phyloP scores from a whole-genome alignment of 2,329 filamentous ascomycete species.

The Eurotiales sp. region DNA sequence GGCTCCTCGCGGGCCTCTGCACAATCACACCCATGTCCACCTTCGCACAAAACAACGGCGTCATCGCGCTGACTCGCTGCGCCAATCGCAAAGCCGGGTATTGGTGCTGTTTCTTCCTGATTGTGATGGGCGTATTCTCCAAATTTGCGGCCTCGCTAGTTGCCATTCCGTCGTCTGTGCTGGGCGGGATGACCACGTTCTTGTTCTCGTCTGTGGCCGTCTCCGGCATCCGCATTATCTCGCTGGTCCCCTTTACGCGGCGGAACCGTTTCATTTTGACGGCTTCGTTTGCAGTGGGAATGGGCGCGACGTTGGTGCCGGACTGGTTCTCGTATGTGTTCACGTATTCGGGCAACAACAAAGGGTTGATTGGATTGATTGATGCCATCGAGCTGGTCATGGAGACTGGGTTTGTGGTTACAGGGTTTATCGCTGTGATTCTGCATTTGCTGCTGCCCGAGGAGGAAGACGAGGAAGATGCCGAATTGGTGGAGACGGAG shows the following conservation, averaged over 20 bases:
- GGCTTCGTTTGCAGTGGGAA: conserved; percentile 57
- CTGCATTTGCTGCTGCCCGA: conserved; percentile 71
- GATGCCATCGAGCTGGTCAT: conserved; percentile 61
- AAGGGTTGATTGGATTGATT: conserved; percentile 59
- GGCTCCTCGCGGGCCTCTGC: conserved; percentile 59
- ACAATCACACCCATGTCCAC: conserved; percentile 67
- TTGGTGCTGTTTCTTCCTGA: conserved; percentile 61
- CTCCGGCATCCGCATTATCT: conserved; percentile 63
- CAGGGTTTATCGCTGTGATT: conserved; percentile 67
- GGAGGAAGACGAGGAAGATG: conserved; percentile 62
- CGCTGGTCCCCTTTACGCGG: conserved; percentile 59
- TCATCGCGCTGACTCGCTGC: conserved; percentile 64
- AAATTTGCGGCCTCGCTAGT: conserved; percentile 68
- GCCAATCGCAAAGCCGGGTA: conserved; percentile 67
- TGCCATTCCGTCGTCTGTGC: conserved; percentile 54
- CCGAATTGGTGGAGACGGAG: background rate
- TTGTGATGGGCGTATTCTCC: conserved; percentile 67
- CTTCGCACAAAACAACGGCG: conserved; percentile 67
- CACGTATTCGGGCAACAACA: conserved; percentile 53
- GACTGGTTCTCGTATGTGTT: conserved; percentile 48
- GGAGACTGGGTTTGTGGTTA: conserved; percentile 60
- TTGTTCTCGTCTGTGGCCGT: conserved; percentile 64
- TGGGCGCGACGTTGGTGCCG: conserved; percentile 49
- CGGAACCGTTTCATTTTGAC: conserved; percentile 66
- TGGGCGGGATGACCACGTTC: conserved; percentile 57